Percentiles rank a stretch among this genome's conserved stretches.
Conservation (phyloP, 768 basidiomycete genomes). For the Psilocybe azurescens region DNA sequence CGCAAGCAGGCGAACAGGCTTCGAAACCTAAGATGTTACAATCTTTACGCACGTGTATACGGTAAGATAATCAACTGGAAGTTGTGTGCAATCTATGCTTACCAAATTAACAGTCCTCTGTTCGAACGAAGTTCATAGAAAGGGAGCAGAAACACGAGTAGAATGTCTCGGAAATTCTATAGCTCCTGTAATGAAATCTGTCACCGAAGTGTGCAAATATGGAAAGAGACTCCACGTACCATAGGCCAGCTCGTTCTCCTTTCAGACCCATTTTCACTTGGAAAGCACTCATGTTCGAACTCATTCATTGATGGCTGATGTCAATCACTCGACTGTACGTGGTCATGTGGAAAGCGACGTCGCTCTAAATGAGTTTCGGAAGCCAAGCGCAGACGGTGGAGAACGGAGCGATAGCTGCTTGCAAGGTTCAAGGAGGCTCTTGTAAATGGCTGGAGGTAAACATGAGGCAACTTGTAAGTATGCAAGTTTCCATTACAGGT, state of each 20-base stretch:
- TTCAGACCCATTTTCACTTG: constrained; percentile 5
- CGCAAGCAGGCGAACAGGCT: constrained; percentile 17
- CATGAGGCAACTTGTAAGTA: constrained; percentile 21
- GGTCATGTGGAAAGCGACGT: constrained; percentile 18
- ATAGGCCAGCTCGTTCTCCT: constrained; percentile 8
- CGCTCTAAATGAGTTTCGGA: constrained; percentile 2
- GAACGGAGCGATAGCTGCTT: neutral
- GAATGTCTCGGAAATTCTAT: constrained; percentile 19
- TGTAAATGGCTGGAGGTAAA: constrained; percentile 16
- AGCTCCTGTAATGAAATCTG: constrained; percentile 26
- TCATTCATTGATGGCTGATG: constrained; percentile 24
- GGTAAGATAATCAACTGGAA: constrained; percentile 20
- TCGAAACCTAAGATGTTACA: constrained; percentile 14
- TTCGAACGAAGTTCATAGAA: constrained; percentile 5
- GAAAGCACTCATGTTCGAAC: constrained; percentile 18
- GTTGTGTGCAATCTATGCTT: constrained; percentile 10
- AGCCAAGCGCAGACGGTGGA: neutral
- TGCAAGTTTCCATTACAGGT: constrained; percentile 21
- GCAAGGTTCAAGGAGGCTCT: neutral
- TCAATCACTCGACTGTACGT: constrained; percentile 11
- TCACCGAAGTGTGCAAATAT: constrained; percentile 14
- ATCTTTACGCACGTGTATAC: constrained; percentile 14
- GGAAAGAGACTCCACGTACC: neutral
- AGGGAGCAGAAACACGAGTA: constrained; percentile 9
- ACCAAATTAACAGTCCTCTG: constrained; percentile 6